Evolutionary conservation across 2,329 filamentous ascomycete species (phyloP).

Genomic region (Periglandula ipomoeae): DNA sequence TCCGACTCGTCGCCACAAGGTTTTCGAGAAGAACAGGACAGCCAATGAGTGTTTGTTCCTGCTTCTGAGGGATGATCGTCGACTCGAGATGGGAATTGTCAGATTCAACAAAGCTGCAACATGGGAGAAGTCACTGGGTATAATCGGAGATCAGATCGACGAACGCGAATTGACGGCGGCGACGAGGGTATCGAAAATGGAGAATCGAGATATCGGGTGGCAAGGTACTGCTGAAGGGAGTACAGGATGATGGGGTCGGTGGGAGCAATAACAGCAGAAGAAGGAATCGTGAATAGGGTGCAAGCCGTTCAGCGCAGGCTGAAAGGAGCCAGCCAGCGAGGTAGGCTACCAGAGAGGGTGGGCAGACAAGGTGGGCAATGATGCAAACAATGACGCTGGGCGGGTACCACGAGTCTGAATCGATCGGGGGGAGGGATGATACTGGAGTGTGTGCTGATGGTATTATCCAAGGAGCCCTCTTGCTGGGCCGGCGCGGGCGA

Average conservation of each 20-base stretch:
- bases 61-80: not conserved
- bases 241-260: not conserved
- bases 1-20: not conserved
- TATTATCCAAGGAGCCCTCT: not conserved
- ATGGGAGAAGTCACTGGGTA: not conserved
- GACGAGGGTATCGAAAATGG: not conserved
- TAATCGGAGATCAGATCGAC: not conserved
- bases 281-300: not conserved
- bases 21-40: not conserved
- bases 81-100: not conserved
- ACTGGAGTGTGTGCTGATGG: not conserved
- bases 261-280: not conserved
- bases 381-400: conserved; percentile 7
- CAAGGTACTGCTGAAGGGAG: not conserved
- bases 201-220: not conserved
- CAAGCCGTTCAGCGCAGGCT: conserved; percentile 1
- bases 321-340: not conserved
- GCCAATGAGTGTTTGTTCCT: not conserved
- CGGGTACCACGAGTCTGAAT: conserved; percentile 4
- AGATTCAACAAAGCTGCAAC: not conserved
- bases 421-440: not conserved
- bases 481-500: not conserved
- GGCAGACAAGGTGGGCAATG: conserved; percentile 5
- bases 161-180: not conserved
- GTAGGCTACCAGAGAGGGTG: conserved; percentile 1